Evolutionary conservation across 2,329 filamentous ascomycete species (phyloP), one percentile per base, ranked within the genome.

Genomic region (Iodosphaeria phyllophila): DNA sequence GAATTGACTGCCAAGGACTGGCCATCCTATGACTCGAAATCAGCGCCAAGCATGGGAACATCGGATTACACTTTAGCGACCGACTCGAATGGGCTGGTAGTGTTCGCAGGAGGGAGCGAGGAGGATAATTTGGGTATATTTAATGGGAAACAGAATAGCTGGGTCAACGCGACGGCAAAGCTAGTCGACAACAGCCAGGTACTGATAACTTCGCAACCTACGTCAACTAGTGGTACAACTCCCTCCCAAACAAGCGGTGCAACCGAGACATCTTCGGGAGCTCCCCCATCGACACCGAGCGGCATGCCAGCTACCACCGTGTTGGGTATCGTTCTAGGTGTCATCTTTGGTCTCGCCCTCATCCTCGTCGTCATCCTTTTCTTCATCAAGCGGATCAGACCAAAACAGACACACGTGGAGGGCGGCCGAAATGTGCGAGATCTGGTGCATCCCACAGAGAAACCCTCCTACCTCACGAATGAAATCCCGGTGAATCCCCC

Each of bases 241-340:
- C 35, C 32, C 33, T 34, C 36, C 10, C 36, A 15, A 30, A 35
- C 19, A 4, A 26, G 28, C 16, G 33, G 22, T 19, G 28, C 31
- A 6, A 28, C 25, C 3, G 35, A 17, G 8, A 23, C 33, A 12
- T 9, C 34, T 10, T 16, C 27, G n/a, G 17, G 28, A 3, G 24
- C 30, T 7, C 25, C 26, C 3, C 16, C 35, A 7, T 20, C 32
- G 35, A 34, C 31, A 44, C 44, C 30, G 47, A 39, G n/a, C 27
- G 30, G 22, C 33, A 47, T 24, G 41, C 46, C 30, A 42, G 54
- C 43, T 54, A 61, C 48, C 35, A 69, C 69, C 6, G 74, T 92
- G 15, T 60, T 93, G 2, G 84, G 79, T 17, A 78, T 79, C 25
- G 78, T 78, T 0, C 60, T 95, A 1, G 83, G 84, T 8, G 71